These are phyloP conservation scores for Yarrowia galli DNA, from an alignment of 1,139 yeast genomes.

Conservation along the genomic window DNA sequence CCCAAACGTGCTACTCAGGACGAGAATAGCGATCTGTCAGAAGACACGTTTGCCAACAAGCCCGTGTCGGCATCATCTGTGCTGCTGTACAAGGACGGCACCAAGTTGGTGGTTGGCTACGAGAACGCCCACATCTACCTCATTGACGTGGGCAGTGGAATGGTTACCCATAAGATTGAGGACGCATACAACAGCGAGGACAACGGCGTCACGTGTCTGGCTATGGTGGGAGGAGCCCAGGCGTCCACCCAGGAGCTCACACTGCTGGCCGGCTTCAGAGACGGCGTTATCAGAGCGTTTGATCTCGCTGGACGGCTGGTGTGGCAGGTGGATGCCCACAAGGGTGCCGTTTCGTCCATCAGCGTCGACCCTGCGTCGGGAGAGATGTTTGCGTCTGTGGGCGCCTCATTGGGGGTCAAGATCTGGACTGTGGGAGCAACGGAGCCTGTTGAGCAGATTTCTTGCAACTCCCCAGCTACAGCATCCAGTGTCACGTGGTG, in stretches of 20 bases:
- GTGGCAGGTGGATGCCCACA: constrained; percentile 45
- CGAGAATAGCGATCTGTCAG: constrained; percentile 25
- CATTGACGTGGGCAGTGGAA: constrained; percentile 46
- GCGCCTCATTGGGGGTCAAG: constrained; percentile 47
- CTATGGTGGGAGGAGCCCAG: constrained; percentile 16
- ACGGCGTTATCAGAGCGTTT: constrained; percentile 42
- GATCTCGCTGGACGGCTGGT: constrained; percentile 40
- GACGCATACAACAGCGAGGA: constrained; percentile 35
- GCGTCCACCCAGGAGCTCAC: constrained; percentile 39
- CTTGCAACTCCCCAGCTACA: constrained; percentile 28
- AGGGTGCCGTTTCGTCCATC: constrained; percentile 45
- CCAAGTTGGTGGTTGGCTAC: constrained; percentile 45
- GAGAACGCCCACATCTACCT: constrained; percentile 45
- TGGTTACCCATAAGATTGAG: constrained; percentile 42
- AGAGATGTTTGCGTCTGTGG: constrained; percentile 45
- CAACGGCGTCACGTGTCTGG: constrained; percentile 33
- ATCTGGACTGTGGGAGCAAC: constrained; percentile 45
- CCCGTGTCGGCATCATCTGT: constrained; percentile 31
- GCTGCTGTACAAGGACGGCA: constrained; percentile 41
- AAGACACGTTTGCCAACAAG: constrained; percentile 33
- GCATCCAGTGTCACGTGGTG: constrained; percentile 24
- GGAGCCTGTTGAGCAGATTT: constrained; percentile 23
- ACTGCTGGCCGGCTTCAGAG: constrained; percentile 35
- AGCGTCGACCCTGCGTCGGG: constrained; percentile 41
- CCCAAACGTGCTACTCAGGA: constrained; percentile 19